Evolutionary conservation across 352 stramenopile species (phyloP).

Genomic region (Albugo laibachii): DNA sequence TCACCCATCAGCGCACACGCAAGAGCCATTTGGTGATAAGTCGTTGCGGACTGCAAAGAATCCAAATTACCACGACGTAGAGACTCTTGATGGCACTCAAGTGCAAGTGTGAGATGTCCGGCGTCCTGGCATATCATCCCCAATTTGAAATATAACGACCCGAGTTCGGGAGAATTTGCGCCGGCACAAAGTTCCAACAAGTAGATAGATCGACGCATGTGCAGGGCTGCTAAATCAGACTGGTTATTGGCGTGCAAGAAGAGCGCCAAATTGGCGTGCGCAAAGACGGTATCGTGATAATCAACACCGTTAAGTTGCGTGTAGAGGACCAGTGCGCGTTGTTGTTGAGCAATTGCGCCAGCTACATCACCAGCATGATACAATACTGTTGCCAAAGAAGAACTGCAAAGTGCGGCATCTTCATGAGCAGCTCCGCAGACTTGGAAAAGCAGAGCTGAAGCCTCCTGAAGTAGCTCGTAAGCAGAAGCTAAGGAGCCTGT

Average conservation of each 20-base stretch:
- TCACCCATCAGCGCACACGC: conserved; percentile 53
- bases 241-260: conserved; percentile 79
- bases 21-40: conserved; percentile 76
- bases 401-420: conserved; percentile 82
- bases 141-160: conserved; percentile 85
- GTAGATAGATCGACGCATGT: conserved; percentile 84
- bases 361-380: conserved; percentile 82
- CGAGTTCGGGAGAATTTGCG: conserved; percentile 79
- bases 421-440: conserved; percentile 85
- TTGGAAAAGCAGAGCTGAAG: conserved; percentile 84
- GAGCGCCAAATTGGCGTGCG: conserved; percentile 82
- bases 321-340: conserved; percentile 81
- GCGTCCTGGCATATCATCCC: conserved; percentile 88
- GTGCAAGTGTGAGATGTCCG: conserved; percentile 62
- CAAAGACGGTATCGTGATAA: conserved; percentile 80
- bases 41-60: conserved; percentile 68
- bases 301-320: conserved; percentile 86
- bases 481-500: conserved; percentile 48
- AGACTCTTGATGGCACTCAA: conserved; percentile 77
- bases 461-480: conserved; percentile 80
- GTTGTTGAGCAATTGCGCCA: conserved; percentile 75
- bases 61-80: conserved; percentile 75
- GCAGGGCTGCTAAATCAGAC: conserved; percentile 66
- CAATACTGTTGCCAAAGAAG: conserved; percentile 82
- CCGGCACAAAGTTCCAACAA: conserved; percentile 85